phyloP scores from a whole-genome alignment of 305 asterid species.

The Rubia balearica region DNA sequence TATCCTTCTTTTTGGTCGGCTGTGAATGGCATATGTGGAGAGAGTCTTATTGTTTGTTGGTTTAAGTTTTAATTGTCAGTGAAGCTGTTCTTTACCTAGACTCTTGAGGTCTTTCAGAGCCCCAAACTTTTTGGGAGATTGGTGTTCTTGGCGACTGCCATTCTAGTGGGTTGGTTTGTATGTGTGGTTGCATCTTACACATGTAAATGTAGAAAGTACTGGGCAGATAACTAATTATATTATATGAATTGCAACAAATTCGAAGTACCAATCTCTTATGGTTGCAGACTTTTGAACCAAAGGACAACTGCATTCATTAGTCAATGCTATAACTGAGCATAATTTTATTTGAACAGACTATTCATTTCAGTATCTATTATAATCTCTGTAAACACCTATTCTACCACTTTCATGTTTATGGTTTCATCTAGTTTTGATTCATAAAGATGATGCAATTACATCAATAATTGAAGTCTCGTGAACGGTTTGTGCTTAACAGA shows the following conservation, averaged over 20 bases:
- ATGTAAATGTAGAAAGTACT: neutral
- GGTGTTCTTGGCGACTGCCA: neutral
- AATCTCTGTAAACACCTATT: no score
- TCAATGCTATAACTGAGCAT: neutral
- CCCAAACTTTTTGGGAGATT: neutral
- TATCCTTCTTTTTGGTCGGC: neutral
- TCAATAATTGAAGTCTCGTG: neutral
- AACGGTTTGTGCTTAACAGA: slow-evolving; percentile 40
- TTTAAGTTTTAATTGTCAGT: neutral
- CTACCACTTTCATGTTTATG: neutral
- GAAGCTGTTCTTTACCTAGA: neutral
- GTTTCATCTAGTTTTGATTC: neutral
- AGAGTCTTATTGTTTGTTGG: neutral
- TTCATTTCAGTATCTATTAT: neutral
- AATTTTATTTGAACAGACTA: neutral
- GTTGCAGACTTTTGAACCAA: neutral
- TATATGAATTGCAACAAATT: neutral
- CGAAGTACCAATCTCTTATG: neutral
- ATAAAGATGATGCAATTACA: neutral
- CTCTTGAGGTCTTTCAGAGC: neutral
- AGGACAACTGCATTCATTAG: neutral
- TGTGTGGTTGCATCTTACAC: neutral
- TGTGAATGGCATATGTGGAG: neutral
- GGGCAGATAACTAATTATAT: neutral
- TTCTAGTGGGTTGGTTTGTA: neutral